Percentiles rank a stretch among this genome's conserved stretches.
Conservation (phyloP, 345 rosid genomes). For the Zanthoxylum bungeanum region DNA sequence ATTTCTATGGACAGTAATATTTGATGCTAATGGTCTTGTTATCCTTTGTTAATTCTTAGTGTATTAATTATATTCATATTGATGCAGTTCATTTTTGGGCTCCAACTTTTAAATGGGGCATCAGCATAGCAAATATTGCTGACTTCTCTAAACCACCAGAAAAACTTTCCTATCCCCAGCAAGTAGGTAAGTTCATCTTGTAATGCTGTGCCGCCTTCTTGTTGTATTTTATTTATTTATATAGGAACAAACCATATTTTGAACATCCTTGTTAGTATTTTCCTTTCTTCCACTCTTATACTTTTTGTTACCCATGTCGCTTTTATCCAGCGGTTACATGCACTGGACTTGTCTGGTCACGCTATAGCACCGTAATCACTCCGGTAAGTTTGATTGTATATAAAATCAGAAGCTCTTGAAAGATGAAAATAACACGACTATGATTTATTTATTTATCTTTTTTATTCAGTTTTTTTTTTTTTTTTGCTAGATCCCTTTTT, state of each 20-base stretch:
- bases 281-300: constrained; percentile 11
- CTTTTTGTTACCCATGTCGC: constrained; percentile 10
- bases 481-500: constrained; percentile 5
- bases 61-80: background rate
- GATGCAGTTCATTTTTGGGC: constrained; percentile 94
- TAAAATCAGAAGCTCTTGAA: background rate
- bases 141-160: constrained; percentile 85
- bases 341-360: constrained; percentile 76
- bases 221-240: background rate
- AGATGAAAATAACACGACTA: background rate
- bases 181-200: constrained; percentile 42
- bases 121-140: constrained; percentile 82
- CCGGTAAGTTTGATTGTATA: constrained; percentile 52
- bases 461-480: background rate
- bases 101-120: constrained; percentile 94
- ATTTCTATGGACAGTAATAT: background rate
- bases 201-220: background rate
- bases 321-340: constrained; percentile 62
- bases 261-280: background rate
- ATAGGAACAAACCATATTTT: background rate
- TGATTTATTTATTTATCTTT: background rate
- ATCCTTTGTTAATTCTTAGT: background rate
- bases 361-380: constrained; percentile 81
- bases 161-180: constrained; percentile 86
- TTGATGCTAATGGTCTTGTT: constrained; percentile 2